Evolutionary conservation across 768 basidiomycete species (phyloP).

Genomic region (Cyclocybe aegerita): DNA sequence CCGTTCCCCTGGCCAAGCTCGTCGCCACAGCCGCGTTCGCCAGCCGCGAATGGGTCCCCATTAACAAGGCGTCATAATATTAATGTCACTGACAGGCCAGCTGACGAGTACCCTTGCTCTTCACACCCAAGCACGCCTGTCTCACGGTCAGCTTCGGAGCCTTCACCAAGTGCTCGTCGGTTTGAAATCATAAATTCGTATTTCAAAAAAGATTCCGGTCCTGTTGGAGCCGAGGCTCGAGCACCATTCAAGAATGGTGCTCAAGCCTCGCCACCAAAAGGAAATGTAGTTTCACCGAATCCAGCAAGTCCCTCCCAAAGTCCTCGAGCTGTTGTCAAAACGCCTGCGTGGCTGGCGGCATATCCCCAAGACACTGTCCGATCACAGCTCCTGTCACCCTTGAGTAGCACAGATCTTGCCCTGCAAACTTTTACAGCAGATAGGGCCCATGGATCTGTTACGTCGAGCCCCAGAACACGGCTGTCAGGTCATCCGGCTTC

Average conservation of each 20-base stretch:
- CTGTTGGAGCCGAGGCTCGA: constrained; percentile 11
- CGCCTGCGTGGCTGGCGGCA: constrained; percentile 26
- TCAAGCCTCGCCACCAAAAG: constrained; percentile 11
- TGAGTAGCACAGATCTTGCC: constrained; percentile 7
- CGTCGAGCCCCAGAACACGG: neutral
- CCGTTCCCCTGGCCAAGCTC: too few species aligned
- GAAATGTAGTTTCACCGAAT: constrained; percentile 1
- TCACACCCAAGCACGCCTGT: neutral
- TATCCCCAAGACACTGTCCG: constrained; percentile 20
- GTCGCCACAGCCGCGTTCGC: too few species aligned
- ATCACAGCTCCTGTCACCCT: constrained; percentile 10
- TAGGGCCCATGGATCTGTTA: neutral
- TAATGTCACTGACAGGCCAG: too few species aligned
- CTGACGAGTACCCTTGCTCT: too few species aligned
- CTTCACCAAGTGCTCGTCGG: constrained; percentile 10
- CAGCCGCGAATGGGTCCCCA: too few species aligned
- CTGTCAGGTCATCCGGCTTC: neutral
- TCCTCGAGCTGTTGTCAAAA: constrained; percentile 25
- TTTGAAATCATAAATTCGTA: constrained; percentile 13
- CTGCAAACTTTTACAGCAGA: constrained; percentile 9
- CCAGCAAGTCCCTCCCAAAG: neutral
- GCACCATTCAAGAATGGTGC: constrained; percentile 13
- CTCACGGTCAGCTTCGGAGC: constrained; percentile 15
- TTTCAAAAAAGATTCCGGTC: constrained; percentile 5
- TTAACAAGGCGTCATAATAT: too few species aligned